These are phyloP conservation scores for Sphaerulina vaccinii DNA, from an alignment of 2,329 filamentous ascomycete genomes.

Conservation along the genomic window DNA sequence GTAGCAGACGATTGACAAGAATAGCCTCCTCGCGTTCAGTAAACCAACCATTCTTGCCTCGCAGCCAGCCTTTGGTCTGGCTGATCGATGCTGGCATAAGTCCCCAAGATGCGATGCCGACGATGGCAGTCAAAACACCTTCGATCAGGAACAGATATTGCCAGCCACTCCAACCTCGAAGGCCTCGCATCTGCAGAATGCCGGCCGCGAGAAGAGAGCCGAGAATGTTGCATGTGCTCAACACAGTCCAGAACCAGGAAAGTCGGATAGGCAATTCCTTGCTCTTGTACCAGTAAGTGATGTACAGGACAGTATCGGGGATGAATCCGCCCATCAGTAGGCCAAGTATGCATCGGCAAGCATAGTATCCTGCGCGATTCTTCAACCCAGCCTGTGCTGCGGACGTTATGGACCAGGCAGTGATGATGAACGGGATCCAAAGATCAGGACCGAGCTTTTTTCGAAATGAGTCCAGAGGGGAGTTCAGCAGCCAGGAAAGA, in stretches of 20 bases:
- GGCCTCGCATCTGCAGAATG: constrained; percentile 44
- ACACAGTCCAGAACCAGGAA: constrained; percentile 44
- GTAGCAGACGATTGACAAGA: constrained; percentile 60
- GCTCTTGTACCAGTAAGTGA: constrained; percentile 33
- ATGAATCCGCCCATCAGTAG: constrained; percentile 40
- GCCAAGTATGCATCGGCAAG: constrained; percentile 41
- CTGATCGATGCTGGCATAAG: constrained; percentile 56
- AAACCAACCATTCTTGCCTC: constrained; percentile 61
- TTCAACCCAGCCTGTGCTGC: constrained; percentile 30
- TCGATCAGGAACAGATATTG: constrained; percentile 36
- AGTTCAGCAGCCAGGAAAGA: constrained; percentile 41
- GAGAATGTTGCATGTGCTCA: constrained; percentile 33
- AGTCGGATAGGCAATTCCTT: constrained; percentile 44
- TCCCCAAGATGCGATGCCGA: constrained; percentile 35
- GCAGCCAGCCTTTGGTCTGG: constrained; percentile 58
- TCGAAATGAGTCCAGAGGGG: constrained; percentile 49
- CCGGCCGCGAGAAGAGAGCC: constrained; percentile 53
- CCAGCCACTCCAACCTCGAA: constrained; percentile 31
- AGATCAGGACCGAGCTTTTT: constrained; percentile 48
- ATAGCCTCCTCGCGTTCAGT: constrained; percentile 65
- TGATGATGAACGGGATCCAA: constrained; percentile 45
- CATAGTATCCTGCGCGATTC: constrained; percentile 39
- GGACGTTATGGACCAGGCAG: constrained; percentile 46
- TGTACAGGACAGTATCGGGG: constrained; percentile 52
- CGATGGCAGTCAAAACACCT: constrained; percentile 32